Evolutionary conservation across 148 eudicot species (phyloP), one percentile per base, ranked within the genome.

Genomic region (Heliosperma pusillum): DNA sequence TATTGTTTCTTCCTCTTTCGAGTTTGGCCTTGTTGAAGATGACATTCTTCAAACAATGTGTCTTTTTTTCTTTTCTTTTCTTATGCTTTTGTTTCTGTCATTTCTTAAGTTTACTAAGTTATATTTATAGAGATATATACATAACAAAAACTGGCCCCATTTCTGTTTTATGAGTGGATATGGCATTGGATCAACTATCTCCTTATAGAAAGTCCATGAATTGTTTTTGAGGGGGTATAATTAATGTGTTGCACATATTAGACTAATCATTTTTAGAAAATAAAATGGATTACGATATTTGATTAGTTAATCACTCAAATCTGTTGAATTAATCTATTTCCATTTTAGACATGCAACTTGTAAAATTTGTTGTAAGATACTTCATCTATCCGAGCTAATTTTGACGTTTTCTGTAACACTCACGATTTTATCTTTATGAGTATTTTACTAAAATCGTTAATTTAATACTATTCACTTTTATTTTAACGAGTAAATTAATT

Each of bases 101-200:
- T 72, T 56, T 70, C 59, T 70, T 2, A 47, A 47, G n/a, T 5
- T 50, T 47, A 50, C 40, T 3, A 65, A 65, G 45, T 30, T 68
- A 21, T 42, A 68, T 68, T 42, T 68, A 68, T 68, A 68, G 71
- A 22, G 0, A 65, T 30, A 20, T 22, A 22, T 59, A 1, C 16
- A 47, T 11, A 45, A 26, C 30, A 22, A 16, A 50, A 60, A 33
- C 1, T 66, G 81, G 74, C 55, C 82, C 69, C 74, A 74, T 60
- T 33, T 30, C 4, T 21, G 30, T 13, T 60, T 52, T 36, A 12
- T 50, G 65, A 61, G 65, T 61, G 65, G 65, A 61, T 61, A 61
- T 61, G 26, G 6, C 22, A 7, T 22, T 77, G 50, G 58, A 56
- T 79, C 69, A 79, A 73, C 73, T 79, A 67, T 64, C 71, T 53